Evolutionary conservation across 176 grass and related monocot species (phyloP).

Genomic region (Aegilops speltoides): DNA sequence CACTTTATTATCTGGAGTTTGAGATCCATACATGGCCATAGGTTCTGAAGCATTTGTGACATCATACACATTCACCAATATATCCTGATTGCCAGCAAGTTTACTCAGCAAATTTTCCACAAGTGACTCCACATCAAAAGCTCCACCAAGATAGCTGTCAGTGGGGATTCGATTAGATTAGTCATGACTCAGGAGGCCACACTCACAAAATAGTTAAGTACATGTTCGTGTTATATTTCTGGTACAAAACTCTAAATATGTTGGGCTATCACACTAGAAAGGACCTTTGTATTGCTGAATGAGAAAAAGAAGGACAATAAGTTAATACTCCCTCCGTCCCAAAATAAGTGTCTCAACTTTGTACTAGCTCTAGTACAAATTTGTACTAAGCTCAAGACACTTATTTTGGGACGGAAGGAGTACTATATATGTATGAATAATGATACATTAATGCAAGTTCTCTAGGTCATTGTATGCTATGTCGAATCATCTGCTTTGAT

Average conservation of each 20-base stretch:
- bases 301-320: background rate
- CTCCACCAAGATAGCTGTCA: conserved; percentile 93
- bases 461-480: background rate
- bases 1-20: conserved; percentile 41
- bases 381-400: no score
- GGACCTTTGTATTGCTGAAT: background rate
- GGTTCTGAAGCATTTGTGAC: conserved; percentile 78
- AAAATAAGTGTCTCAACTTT: no score
- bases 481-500: conserved; percentile 1
- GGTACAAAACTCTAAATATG: background rate
- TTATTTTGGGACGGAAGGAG: no score
- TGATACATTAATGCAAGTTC: background rate
- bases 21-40: conserved; percentile 83
- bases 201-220: background rate
- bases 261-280: background rate
- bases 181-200: background rate
- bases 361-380: no score
- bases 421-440: background rate
- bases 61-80: conserved; percentile 93
- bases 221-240: background rate
- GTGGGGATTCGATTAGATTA: conserved; percentile 24
- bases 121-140: conserved; percentile 90
- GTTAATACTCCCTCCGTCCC: no score
- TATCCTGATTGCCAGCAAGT: conserved; percentile 94
- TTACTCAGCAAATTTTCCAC: conserved; percentile 90